Conservation (phyloP, 805 yeast species). For the Yarrowia sp. region DNA sequence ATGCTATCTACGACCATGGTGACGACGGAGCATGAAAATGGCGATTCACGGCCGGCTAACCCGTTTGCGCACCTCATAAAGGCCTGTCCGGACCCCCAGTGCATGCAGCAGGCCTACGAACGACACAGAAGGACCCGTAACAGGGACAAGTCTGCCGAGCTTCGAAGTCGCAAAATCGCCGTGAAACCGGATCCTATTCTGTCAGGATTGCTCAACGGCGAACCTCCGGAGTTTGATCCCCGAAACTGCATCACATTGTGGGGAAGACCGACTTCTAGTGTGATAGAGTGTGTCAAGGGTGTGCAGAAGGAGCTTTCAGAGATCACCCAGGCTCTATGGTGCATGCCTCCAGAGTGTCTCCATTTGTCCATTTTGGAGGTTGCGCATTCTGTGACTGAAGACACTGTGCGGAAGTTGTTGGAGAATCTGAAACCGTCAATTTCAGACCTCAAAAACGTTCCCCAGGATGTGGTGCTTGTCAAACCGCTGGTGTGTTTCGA, state of each 20-base stretch:
- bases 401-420: not conserved
- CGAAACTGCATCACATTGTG: slow-evolving; percentile 35
- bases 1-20: slow-evolving; percentile 8
- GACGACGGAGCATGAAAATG: slow-evolving; percentile 29
- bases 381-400: slow-evolving; percentile 37
- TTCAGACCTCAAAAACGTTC: not conserved
- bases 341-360: slow-evolving; percentile 37
- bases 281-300: not conserved
- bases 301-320: slow-evolving; percentile 16
- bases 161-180: slow-evolving; percentile 5
- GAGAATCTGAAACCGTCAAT: slow-evolving; percentile 17
- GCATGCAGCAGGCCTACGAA: slow-evolving; percentile 35
- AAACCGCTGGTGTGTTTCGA: slow-evolving; percentile 39
- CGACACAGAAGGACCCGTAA: slow-evolving; percentile 33
- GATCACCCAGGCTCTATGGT: slow-evolving; percentile 27
- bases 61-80: slow-evolving; percentile 20
- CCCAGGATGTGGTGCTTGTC: slow-evolving; percentile 24
- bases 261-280: slow-evolving; percentile 18
- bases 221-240: slow-evolving; percentile 35
- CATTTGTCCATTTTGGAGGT: slow-evolving; percentile 39
- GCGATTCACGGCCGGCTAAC: not conserved
- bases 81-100: slow-evolving; percentile 19
- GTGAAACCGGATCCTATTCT: slow-evolving; percentile 29
- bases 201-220: slow-evolving; percentile 17
- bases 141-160: slow-evolving; percentile 18